phyloP scores from a whole-genome alignment of 2,329 filamentous ascomycete species.

The Pestalotiopsis sp. region DNA sequence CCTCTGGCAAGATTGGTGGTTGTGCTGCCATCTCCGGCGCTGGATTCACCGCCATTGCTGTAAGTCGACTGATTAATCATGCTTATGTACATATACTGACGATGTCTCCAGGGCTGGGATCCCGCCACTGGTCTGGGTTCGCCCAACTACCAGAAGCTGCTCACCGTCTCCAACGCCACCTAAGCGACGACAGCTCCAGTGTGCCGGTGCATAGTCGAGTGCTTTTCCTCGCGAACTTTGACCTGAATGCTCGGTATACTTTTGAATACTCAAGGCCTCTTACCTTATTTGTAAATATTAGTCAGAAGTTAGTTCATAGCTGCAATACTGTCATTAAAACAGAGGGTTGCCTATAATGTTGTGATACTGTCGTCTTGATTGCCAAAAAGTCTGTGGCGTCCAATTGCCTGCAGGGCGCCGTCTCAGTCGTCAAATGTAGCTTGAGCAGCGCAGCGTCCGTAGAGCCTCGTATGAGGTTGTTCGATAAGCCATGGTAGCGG shows the following conservation, averaged over 20 bases:
- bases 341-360: no score
- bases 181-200: not conserved
- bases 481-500: no score
- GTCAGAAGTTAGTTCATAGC: not conserved
- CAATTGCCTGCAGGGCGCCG: no score
- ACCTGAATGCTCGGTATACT: not conserved
- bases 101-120: conserved; percentile 39
- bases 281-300: not conserved
- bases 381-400: no score
- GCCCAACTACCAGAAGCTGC: conserved; percentile 39
- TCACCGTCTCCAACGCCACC: conserved; percentile 12
- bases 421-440: no score
- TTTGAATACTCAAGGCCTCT: not conserved
- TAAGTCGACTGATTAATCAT: not conserved
- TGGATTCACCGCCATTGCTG: conserved; percentile 37
- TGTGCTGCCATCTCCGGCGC: conserved; percentile 30
- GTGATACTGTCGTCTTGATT: no score
- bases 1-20: conserved; percentile 37
- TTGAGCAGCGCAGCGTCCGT: no score
- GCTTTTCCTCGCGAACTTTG: conserved; percentile 1
- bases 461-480: no score
- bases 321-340: not conserved
- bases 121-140: conserved; percentile 47
- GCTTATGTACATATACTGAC: not conserved
- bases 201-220: not conserved